These are phyloP conservation scores for Nannochloropsis gaditana DNA, from an alignment of 108 stramenopile genomes.

Conservation along the genomic window DNA sequence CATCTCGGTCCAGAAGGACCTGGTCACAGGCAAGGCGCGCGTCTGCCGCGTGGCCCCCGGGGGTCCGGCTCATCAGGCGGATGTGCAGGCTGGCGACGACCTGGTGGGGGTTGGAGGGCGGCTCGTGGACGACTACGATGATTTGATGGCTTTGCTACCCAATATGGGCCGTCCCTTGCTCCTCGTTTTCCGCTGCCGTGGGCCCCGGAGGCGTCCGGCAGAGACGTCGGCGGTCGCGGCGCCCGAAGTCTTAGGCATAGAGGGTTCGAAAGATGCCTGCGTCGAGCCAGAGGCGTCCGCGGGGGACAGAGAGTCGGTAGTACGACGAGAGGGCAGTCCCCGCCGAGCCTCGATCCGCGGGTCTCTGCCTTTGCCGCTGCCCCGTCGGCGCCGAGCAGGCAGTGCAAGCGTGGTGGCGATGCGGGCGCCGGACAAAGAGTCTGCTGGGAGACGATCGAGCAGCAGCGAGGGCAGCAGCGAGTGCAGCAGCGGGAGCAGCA, in stretches of 20 bases:
- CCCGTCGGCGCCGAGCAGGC: neutral
- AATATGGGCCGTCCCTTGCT: neutral
- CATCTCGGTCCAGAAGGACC: conserved; percentile 15
- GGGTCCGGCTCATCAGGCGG: neutral
- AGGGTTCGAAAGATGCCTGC: neutral
- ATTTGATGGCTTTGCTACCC: neutral
- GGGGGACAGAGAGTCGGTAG: no score
- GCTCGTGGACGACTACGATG: neutral
- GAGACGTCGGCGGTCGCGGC: no score
- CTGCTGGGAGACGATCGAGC: neutral
- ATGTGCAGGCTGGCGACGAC: neutral
- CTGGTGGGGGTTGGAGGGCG: neutral
- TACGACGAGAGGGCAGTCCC: no score
- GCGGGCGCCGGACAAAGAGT: neutral
- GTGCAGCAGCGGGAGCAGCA: neutral
- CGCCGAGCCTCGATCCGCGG: neutral
- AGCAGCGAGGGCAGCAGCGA: neutral
- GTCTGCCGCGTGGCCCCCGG: neutral
- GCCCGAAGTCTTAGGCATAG: no score
- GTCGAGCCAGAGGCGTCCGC: neutral
- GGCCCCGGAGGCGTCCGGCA: no score
- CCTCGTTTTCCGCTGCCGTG: neutral
- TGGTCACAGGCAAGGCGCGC: neutral
- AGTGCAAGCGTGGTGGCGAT: neutral
- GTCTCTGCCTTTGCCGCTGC: neutral